Base-by-base conservation (phyloP, 2,329 filamentous ascomycete species). In the Coniosporium tulheliwenetii region DNA sequence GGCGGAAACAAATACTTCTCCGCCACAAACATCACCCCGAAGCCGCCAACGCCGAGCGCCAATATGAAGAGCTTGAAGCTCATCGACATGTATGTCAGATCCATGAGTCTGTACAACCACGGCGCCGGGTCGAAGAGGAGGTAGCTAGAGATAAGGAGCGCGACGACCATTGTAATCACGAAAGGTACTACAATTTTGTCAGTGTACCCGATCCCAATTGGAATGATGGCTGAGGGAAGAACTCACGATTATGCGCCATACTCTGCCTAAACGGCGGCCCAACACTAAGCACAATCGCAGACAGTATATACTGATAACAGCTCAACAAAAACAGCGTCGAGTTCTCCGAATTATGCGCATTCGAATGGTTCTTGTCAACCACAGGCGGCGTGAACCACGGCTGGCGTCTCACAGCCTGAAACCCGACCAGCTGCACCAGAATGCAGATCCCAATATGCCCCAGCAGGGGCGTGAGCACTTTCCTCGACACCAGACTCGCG, bases 221-320 rank as follows among this genome's bases (percentile, higher is more conserved):
- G 15, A 15, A 33, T 32, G 34, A 44, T 34, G 45, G 36, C 35
- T 10, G 41, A 48, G 42, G 37, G 36, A 37, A 34, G 16, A 16
- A 66, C 79, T 63, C 59, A 86, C 83, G 75, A 55, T 98, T 98
- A 44, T 81, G 72, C 13, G 67, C 67, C 66, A 86, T 85, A 12
- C 75, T 73, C 51, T 91, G 82, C 41, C 91, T 73, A 64, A 94
- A 98, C 1, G 91, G 91, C 30, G 75, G 78, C 1, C 91, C 93
- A n/a, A 91, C 85, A 50, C 82, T 93, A 29, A 98, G 70, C 1
- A 96, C 81, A 33, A 96, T 71, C 3, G 85, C 91, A 0, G 85
- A 83, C 15, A 95, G 70, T 32, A 93, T 93, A 59, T 98, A 98
- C 57, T 96, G 87, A 53, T 87, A 96, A 58, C 86, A 95, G 1